Evolutionary conservation across 1,284 basidiomycete species (phyloP), one percentile per base, ranked within the genome.

Genomic region (Ceratobasidium sp.): DNA sequence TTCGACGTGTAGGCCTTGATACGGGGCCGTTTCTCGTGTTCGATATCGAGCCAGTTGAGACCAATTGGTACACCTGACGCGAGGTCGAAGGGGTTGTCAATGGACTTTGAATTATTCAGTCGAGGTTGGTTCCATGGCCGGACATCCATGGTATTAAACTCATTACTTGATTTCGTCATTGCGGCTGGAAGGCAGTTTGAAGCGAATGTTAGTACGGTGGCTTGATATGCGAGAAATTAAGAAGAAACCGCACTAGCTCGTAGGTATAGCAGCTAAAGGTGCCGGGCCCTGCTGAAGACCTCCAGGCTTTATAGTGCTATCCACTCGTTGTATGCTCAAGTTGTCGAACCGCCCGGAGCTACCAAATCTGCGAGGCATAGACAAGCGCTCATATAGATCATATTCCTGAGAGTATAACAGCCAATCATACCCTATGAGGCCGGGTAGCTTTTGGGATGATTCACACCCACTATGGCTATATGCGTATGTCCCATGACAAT

Each of bases 101-200:
- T 58, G n/a, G 42, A 18, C 40, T 61, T 73, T 26, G 60, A 40
- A 3, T 78, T 66, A 20, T 63, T 42, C 2, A 26, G 26, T 44
- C 60, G 40, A 49, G 79, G 77, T 39, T 72, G 51, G 49, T 63
- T 33, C 72, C 72, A 56, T 20, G 63, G 46, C 40, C 70, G 79
- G 18, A 78, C 72, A 6, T 78, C 53, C 55, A 49, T 70, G 39
- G 67, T 78, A 40, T 70, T 70, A 63, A 80, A 80, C 2, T 49
- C 42, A 49, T 67, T 71, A 2, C 10, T 26, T 9, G 23, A 40
- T 4, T 60, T 58, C 5, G 40, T 12, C 71, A 73, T 73, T 56
- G 28, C 51, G 49, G 15, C 26, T 28, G 23, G 18, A 15, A 13
- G 20, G 28, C 28, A 10, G 26, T 68, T 7, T 53, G 28, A 26